These are phyloP conservation scores for Juncus effusus DNA, from an alignment of 176 grass and related monocot genomes.

Conservation along the genomic window DNA sequence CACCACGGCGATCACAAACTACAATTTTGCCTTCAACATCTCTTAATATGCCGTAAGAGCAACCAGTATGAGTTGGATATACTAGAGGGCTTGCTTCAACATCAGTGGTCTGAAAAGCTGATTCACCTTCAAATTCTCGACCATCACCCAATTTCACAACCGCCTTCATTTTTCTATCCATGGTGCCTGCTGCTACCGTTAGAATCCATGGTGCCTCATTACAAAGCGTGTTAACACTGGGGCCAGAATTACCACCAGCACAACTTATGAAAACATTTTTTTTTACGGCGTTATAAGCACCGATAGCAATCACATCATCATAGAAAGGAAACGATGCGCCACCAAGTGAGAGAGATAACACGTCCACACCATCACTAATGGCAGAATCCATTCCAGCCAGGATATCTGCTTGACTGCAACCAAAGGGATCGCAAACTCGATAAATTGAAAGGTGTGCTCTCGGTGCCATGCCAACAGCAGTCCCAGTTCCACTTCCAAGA, in stretches of 20 bases:
- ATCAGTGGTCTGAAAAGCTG: constrained; percentile 29
- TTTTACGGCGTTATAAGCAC: constrained; percentile 27
- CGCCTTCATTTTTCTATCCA: constrained; percentile 39
- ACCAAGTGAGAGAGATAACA: constrained; percentile 41
- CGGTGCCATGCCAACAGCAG: constrained; percentile 45
- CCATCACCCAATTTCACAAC: constrained; percentile 40
- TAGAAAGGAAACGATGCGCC: neutral
- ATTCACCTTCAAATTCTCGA: constrained; percentile 39
- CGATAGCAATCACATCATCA: constrained; percentile 19
- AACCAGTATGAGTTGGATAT: constrained; percentile 10
- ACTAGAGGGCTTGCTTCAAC: neutral
- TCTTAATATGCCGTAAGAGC: neutral
- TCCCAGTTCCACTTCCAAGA: constrained; percentile 42
- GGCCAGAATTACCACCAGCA: constrained; percentile 40
- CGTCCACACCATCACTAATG: constrained; percentile 49
- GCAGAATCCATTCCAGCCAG: constrained; percentile 40
- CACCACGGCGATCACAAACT: constrained; percentile 12
- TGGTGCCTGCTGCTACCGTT: constrained; percentile 58
- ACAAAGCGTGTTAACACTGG: neutral
- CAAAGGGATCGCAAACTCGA: constrained; percentile 8
- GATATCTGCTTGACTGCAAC: constrained; percentile 17
- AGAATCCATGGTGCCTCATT: constrained; percentile 65
- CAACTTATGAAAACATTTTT: constrained; percentile 46
- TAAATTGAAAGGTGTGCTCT: constrained; percentile 49
- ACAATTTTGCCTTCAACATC: constrained; percentile 58